Evolutionary conservation across 2,329 filamentous ascomycete genomes (phyloP).

Genomic region (Monilinia polystroma): DNA sequence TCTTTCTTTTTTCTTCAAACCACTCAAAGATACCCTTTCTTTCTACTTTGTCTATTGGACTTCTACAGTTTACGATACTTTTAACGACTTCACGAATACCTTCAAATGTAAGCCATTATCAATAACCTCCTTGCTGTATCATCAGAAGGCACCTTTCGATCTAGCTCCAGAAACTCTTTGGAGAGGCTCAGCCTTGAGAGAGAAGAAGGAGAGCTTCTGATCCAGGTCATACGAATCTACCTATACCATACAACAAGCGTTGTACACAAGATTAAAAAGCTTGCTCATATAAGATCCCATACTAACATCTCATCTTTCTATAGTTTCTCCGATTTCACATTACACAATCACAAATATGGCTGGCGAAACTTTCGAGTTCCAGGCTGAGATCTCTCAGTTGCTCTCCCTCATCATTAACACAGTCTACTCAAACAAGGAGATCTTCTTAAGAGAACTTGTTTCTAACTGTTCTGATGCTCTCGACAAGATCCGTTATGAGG

Average conservation of each 20-base stretch:
- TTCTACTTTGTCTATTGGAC: constrained; percentile 21
- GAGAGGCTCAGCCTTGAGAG: constrained; percentile 7
- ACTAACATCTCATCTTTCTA: constrained; percentile 3
- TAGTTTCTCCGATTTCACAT: constrained; percentile 23
- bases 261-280: not conserved
- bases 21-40: constrained; percentile 23
- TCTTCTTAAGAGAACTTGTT: constrained; percentile 97
- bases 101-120: constrained; percentile 19
- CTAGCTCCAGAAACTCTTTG: not conserved
- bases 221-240: not conserved
- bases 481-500: constrained; percentile 99
- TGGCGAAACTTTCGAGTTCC: constrained; percentile 97
- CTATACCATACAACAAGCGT: too few species aligned
- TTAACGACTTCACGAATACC: constrained; percentile 24
- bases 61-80: not conserved
- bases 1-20: constrained; percentile 17
- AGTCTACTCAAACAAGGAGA: constrained; percentile 99
- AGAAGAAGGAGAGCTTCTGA: not conserved
- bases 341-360: constrained; percentile 64
- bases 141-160: not conserved
- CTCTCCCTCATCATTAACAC: constrained; percentile 99
- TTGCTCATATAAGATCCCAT: not conserved
- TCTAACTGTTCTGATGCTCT: constrained; percentile 98
- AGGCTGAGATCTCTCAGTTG: constrained; percentile 99
- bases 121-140: not conserved